phyloP scores from a whole-genome alignment of 2,329 filamentous ascomycete genomes.

The Ophiocordyceps camponoti-floridani region DNA sequence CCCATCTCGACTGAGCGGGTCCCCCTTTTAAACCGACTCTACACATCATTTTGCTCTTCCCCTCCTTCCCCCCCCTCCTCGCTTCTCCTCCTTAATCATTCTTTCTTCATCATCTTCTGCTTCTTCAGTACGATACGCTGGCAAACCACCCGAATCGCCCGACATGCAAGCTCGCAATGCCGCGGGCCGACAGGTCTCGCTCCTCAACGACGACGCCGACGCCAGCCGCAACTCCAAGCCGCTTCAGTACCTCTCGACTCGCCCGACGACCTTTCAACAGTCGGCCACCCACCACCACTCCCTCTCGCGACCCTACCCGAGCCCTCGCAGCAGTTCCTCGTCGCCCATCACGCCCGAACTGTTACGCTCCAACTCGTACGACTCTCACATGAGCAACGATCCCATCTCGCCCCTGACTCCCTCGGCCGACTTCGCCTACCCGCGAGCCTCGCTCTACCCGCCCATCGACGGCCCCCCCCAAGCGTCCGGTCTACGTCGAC shows the following conservation, averaged over 20 bases:
- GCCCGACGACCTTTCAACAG: conserved; percentile 14
- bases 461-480: conserved; percentile 15
- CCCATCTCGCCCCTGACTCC: conserved; percentile 38
- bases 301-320: conserved; percentile 15
- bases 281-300: conserved; percentile 16
- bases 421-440: conserved; percentile 23
- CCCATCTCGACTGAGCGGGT: too few species aligned
- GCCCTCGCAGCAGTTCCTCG: conserved; percentile 21
- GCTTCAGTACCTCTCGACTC: conserved; percentile 8
- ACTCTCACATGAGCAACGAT: conserved; percentile 38
- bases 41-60: too few species aligned
- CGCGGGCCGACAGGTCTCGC: conserved; percentile 37
- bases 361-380: conserved; percentile 42
- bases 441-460: conserved; percentile 19
- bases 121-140: background rate
- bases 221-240: conserved; percentile 7
- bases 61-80: background rate
- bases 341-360: conserved; percentile 37
- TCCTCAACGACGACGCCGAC: conserved; percentile 35
- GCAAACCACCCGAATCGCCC: background rate
- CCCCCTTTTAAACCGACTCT: too few species aligned
- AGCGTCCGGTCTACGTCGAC: conserved; percentile 23
- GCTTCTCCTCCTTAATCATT: background rate
- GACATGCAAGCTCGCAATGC: conserved; percentile 37
- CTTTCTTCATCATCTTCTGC: too few species aligned